Evolutionary conservation across 257 asterid genomes (phyloP).

Genomic region (Solanum chilense): DNA sequence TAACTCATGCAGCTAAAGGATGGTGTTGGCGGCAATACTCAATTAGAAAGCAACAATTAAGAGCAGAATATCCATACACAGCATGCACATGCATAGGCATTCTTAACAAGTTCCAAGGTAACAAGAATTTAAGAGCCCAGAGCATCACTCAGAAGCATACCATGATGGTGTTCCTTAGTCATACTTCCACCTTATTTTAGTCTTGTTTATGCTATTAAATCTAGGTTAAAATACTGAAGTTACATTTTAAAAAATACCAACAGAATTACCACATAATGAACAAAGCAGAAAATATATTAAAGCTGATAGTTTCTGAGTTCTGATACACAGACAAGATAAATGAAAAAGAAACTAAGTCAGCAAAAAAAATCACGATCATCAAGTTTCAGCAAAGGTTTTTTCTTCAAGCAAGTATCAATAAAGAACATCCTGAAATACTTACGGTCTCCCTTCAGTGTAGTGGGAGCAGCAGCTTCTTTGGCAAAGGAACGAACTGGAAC

Average conservation of each 20-base stretch:
- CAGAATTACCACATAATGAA: not conserved
- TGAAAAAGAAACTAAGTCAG: not conserved
- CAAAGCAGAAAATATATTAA: not conserved
- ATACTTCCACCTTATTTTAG: not conserved
- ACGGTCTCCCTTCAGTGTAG: constrained; percentile 80
- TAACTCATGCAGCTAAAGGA: not conserved
- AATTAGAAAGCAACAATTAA: not conserved
- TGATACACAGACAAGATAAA: not conserved
- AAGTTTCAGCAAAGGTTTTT: not conserved
- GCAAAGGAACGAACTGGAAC: constrained; percentile 66
- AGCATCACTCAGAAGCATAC: not conserved
- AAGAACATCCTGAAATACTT: constrained; percentile 14
- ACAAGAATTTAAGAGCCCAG: not conserved
- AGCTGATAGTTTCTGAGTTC: not conserved
- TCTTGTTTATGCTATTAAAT: not conserved
- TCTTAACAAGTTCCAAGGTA: not conserved
- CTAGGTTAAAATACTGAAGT: not conserved
- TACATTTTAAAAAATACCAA: not conserved
- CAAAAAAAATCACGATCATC: not conserved
- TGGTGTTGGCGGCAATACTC: not conserved
- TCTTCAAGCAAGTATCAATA: not conserved
- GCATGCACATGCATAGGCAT: not conserved
- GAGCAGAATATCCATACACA: not conserved
- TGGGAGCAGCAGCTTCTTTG: constrained; percentile 60
- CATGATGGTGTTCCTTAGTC: not conserved